Conservation (phyloP, 2,329 filamentous ascomycete species). For the Cyphellophora europaea region DNA sequence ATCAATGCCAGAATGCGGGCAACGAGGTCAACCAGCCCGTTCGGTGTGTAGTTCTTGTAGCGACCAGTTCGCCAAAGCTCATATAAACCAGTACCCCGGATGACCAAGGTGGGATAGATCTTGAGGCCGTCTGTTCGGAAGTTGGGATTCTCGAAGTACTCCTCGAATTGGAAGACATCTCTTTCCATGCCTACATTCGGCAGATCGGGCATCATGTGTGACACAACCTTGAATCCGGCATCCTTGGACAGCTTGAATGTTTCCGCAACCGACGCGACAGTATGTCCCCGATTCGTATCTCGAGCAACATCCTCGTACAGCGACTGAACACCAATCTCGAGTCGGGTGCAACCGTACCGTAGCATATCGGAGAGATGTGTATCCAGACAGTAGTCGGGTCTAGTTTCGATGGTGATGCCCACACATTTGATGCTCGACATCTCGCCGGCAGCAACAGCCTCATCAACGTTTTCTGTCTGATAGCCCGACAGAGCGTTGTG, state of each 20-base stretch:
- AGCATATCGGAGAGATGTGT: slow-evolving; percentile 95
- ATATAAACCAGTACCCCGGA: slow-evolving; percentile 90
- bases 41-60: slow-evolving; percentile 98
- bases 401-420: slow-evolving; percentile 95
- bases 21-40: slow-evolving; percentile 89
- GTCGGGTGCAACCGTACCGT: slow-evolving; percentile 88
- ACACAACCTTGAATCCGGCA: slow-evolving; percentile 96
- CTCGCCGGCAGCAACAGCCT: slow-evolving; percentile 86
- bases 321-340: slow-evolving; percentile 93
- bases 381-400: slow-evolving; percentile 92
- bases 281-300: slow-evolving; percentile 94
- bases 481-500: slow-evolving; percentile 97
- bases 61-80: slow-evolving; percentile 94
- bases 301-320: slow-evolving; percentile 97
- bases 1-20: slow-evolving; percentile 92
- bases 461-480: slow-evolving; percentile 86
- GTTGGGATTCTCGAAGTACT: slow-evolving; percentile 94
- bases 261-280: slow-evolving; percentile 87
- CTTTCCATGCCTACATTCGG: slow-evolving; percentile 98
- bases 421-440: slow-evolving; percentile 98
- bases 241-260: slow-evolving; percentile 97
- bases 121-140: slow-evolving; percentile 96
- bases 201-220: slow-evolving; percentile 98
- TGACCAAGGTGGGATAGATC: slow-evolving; percentile 96
- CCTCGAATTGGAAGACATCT: slow-evolving; percentile 90